A percentile compares a stretch with the other conserved stretches of the same genome.
Evolutionary conservation across 1,284 basidiomycete species (phyloP).

Genomic region (Pterulicium gracile): DNA sequence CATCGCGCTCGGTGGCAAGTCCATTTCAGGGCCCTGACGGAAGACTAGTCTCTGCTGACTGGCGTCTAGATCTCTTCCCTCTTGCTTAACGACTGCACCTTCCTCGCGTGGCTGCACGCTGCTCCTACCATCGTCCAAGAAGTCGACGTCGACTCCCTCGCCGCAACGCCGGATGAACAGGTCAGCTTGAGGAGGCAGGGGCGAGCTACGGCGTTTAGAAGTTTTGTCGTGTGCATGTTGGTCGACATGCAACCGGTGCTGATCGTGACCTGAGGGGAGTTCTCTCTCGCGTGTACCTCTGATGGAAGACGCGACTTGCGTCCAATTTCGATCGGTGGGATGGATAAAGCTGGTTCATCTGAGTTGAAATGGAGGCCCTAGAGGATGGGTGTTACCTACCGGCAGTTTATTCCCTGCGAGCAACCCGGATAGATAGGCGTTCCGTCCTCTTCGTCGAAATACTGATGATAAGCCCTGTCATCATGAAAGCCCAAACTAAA

Average conservation of each 20-base stretch:
- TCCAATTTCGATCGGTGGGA: slow-evolving; percentile 35
- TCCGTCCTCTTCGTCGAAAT: slow-evolving; percentile 31
- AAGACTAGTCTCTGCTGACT: not conserved
- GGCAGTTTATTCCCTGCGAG: slow-evolving; percentile 34
- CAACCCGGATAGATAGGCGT: slow-evolving; percentile 29
- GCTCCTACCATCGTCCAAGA: not conserved
- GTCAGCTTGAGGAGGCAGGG: slow-evolving; percentile 23
- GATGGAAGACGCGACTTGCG: slow-evolving; percentile 16
- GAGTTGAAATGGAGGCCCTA: not conserved
- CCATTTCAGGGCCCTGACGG: not conserved
- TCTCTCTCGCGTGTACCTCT: too few relatives aligned
- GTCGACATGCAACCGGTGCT: not conserved
- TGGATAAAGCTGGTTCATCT: slow-evolving; percentile 34
- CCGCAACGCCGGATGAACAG: slow-evolving; percentile 19
- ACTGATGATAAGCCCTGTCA: slow-evolving; percentile 17
- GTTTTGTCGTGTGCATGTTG: not conserved
- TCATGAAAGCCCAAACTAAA: not conserved
- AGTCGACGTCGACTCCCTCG: slow-evolving; percentile 15
- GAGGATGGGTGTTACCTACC: slow-evolving; percentile 20
- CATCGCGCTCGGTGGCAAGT: not conserved
- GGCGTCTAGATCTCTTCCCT: not conserved
- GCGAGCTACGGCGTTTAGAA: slow-evolving; percentile 10
- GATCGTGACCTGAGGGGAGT: slow-evolving; percentile 10
- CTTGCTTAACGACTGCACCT: not conserved
- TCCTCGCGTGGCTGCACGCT: not conserved